A percentile compares a stretch with the other conserved stretches of the same genome.
phyloP scores from a whole-genome alignment of 179 eudicot genomes.

The Sideroxylon spinosum region DNA sequence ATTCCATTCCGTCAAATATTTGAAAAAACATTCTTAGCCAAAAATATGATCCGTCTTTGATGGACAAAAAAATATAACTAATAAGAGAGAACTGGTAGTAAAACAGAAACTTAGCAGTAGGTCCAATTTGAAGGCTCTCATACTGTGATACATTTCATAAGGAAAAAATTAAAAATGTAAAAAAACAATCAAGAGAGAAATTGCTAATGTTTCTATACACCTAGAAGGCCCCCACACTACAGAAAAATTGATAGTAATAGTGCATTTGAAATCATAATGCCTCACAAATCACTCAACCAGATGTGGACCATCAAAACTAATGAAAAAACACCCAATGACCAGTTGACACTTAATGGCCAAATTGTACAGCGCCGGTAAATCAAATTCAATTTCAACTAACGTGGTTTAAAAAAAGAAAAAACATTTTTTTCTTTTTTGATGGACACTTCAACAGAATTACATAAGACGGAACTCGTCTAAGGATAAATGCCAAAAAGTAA shows the following conservation, averaged over 20 bases:
- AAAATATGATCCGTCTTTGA: not conserved
- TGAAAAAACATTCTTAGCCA: not conserved
- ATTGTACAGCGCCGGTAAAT: not conserved
- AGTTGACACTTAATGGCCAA: not conserved
- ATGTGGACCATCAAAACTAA: constrained; percentile 4
- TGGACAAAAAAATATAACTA: not conserved
- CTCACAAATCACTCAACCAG: not conserved
- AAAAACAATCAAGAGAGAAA: not conserved
- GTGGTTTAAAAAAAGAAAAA: not conserved
- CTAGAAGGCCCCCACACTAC: not conserved
- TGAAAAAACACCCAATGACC: not conserved
- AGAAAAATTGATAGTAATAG: not conserved
- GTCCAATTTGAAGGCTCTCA: not conserved
- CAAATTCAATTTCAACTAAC: not conserved
- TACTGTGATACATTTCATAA: not conserved
- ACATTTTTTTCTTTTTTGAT: too few relatives aligned
- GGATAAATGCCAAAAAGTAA: not conserved
- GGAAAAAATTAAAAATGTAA: not conserved
- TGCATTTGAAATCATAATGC: not conserved
- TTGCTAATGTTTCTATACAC: not conserved
- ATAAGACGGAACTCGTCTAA: not conserved
- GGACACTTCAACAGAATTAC: not conserved
- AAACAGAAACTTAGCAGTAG: not conserved
- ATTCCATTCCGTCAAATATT: not conserved
- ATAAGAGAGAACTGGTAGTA: not conserved